Evolutionary conservation across 306 rosid species (phyloP), one percentile per base, ranked within the genome.

Genomic region (Carpinus viminea): DNA sequence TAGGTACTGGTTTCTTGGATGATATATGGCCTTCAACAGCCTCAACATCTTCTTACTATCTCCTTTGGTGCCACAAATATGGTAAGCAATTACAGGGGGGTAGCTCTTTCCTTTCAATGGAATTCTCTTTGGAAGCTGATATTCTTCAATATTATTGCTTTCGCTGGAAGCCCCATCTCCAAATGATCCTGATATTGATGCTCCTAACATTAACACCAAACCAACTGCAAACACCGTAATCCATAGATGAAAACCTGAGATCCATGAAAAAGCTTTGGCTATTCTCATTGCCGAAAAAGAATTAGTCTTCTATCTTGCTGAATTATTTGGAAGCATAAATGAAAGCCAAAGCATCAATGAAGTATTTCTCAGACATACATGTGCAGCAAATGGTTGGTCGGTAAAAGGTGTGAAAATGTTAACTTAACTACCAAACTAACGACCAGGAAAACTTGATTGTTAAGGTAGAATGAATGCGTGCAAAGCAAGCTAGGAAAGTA

Each of bases 1-100:
- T 24, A 92, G 31, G 81, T 92, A 90, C 62, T 79, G 95, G 72
- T 92, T 92, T 82, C 95, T 87, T 43, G 92, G 93, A 83, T 92
- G 95, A 65, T 92, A 92, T 28, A 86, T 66, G 20, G 95, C 97
- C 85, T 86, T 87, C 81, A 92, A 73, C 15, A 92, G 83, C 81
- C 92, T 89, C 74, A 77, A 4, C 47, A 86, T 87, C 77, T 75
- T 84, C 74, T 84, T 83, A 59, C 24, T 66, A 56, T 92, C 94
- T 72, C 89, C 89, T 5, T 72, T 87, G 4, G 85, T 61, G 13
- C 97, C 94, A 69, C 83, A 80, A 48, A 88, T 88, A 90, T 89
- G 88, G 78, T 90, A 89, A 65, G 97, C 97, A 43, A 91, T 47
- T 51, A 87, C 64, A 2, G 94, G 97, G 53, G 94, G 94, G 59